Percentiles rank a stretch among this genome's conserved stretches.
Conservation (phyloP, 768 basidiomycete genomes). For the Boletus subparvulus region DNA sequence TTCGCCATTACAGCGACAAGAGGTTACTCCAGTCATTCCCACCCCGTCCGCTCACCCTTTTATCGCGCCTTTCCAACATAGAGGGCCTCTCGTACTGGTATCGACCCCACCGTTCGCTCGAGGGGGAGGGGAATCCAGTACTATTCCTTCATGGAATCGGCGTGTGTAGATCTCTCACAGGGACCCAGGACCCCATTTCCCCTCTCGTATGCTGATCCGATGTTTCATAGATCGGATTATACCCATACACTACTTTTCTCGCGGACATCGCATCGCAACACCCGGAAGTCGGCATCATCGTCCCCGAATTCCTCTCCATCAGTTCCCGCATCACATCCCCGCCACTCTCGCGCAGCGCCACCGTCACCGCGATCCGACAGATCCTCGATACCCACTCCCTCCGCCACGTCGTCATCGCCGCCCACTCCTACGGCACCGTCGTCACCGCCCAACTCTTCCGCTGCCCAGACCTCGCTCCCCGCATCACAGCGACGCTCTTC, state of each 20-base stretch:
- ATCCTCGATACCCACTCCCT: conserved; percentile 47
- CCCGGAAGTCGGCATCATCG: conserved; percentile 56
- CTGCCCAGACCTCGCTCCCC: conserved; percentile 27
- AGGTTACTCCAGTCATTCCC: conserved; percentile 49
- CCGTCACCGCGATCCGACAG: conserved; percentile 42
- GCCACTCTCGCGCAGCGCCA: conserved; percentile 41
- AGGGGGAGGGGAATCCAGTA: conserved; percentile 44
- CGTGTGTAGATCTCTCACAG: conserved; percentile 29
- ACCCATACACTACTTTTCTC: conserved; percentile 55
- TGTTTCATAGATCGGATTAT: conserved; percentile 54
- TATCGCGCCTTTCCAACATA: conserved; percentile 42
- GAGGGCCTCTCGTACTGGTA: conserved; percentile 46
- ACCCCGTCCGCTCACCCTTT: conserved; percentile 45
- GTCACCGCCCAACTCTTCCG: conserved; percentile 54
- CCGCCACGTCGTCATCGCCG: conserved; percentile 42
- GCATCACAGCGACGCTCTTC: conserved; percentile 48
- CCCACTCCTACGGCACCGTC: conserved; percentile 66
- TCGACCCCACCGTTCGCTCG: conserved; percentile 46
- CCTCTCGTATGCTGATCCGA: neutral
- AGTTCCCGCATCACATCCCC: conserved; percentile 59
- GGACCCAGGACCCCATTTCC: neutral
- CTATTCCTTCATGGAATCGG: conserved; percentile 74
- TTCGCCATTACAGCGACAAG: conserved; percentile 49
- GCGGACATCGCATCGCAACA: conserved; percentile 42
- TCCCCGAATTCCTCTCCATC: conserved; percentile 60